Conservation (phyloP, 148 eudicot species). For the Rhododendron henanense region DNA sequence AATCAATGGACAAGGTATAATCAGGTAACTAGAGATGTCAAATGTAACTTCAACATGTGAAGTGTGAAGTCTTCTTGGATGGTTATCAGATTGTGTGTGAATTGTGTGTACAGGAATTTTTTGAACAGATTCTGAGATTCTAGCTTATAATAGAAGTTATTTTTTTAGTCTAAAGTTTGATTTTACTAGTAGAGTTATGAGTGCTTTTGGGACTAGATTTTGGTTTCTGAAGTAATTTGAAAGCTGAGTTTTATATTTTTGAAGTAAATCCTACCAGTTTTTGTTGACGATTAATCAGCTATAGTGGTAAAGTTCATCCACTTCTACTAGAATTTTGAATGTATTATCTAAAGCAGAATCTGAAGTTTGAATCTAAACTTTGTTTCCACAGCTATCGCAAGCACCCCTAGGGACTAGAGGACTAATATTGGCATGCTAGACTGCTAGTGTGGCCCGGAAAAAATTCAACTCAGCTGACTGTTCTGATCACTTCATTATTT, state of each 20-base stretch:
- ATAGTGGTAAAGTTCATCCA: not conserved
- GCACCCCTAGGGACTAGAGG: not conserved
- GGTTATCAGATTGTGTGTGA: not conserved
- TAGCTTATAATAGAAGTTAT: not conserved
- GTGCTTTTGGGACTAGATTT: not conserved
- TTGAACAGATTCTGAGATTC: not conserved
- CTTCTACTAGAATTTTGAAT: not conserved
- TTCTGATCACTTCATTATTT: not conserved
- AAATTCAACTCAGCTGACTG: not conserved
- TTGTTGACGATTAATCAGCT: not conserved
- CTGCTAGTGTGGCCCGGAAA: not conserved
- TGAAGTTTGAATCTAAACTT: not conserved
- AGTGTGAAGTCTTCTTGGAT: not conserved
- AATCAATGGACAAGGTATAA: conserved; percentile 98
- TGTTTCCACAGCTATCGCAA: not conserved
- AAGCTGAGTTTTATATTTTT: not conserved
- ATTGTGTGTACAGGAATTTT: not conserved
- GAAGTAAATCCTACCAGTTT: not conserved
- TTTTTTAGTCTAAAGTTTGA: not conserved
- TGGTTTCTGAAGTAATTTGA: not conserved
- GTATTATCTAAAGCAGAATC: not conserved
- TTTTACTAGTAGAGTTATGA: not conserved
- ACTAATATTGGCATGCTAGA: not conserved
- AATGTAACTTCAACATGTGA: conserved; percentile 1
- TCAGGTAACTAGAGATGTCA: conserved; percentile 56